Conservation (phyloP, 2,329 filamentous ascomycete genomes). For the Ceratocystiopsis minuta region DNA sequence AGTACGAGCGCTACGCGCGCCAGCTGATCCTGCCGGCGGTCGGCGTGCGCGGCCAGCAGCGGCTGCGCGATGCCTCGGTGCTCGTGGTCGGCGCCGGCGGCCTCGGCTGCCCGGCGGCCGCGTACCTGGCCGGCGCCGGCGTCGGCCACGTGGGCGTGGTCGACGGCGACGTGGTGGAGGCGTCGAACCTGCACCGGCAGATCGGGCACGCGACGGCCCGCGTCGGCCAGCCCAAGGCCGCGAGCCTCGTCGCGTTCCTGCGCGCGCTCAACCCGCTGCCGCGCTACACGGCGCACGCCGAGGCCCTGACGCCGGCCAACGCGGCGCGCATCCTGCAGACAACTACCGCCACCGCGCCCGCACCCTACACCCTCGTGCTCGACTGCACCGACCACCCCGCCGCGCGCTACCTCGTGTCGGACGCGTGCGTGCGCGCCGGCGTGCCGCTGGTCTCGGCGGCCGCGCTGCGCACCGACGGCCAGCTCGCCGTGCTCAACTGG, state of each 20-base stretch:
- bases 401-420: conserved; percentile 81
- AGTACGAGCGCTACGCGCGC: conserved; percentile 75
- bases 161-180: conserved; percentile 76
- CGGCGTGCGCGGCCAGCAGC: conserved; percentile 61
- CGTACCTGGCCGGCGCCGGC: conserved; percentile 84
- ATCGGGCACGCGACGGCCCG: conserved; percentile 57
- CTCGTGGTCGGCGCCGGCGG: conserved; percentile 78
- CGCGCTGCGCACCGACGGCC: conserved; percentile 73
- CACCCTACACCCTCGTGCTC: conserved; percentile 39
- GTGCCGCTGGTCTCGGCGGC: conserved; percentile 80
- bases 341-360: too few relatives aligned
- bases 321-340: conserved; percentile 52
- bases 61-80: conserved; percentile 50
- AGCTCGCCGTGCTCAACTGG: conserved; percentile 74
- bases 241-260: conserved; percentile 50
- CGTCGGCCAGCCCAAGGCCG: conserved; percentile 62
- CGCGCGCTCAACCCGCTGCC: conserved; percentile 52
- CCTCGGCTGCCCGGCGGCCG: conserved; percentile 75
- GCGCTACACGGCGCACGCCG: conserved; percentile 41
- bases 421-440: conserved; percentile 61
- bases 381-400: conserved; percentile 93
- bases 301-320: conserved; percentile 50
- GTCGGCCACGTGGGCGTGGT: conserved; percentile 68
- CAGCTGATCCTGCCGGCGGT: conserved; percentile 79
- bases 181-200: conserved; percentile 84